These are phyloP conservation scores for Angophora floribunda DNA, from an alignment of 345 rosid species.

Conservation along the genomic window DNA sequence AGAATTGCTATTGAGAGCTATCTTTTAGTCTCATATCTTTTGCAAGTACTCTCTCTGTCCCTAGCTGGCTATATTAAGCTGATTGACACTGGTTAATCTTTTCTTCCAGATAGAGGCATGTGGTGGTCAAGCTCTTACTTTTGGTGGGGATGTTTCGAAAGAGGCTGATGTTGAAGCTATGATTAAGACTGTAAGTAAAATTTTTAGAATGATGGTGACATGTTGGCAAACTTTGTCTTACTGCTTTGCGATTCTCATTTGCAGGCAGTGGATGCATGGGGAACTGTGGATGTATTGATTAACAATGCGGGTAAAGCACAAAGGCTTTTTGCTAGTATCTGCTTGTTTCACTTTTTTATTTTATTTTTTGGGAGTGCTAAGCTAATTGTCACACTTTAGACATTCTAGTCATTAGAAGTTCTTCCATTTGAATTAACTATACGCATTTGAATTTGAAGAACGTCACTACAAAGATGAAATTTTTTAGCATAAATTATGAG, in stretches of 20 bases:
- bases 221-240: neutral
- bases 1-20: neutral
- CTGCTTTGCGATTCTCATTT: neutral
- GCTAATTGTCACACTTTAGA: neutral
- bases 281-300: conserved; percentile 83
- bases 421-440: neutral
- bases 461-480: neutral
- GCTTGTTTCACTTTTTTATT: neutral
- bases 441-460: neutral
- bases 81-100: neutral
- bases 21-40: neutral
- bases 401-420: neutral
- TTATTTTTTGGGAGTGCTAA: neutral
- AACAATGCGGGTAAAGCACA: conserved; percentile 80
- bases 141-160: conserved; percentile 96
- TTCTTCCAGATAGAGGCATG: conserved; percentile 58
- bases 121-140: conserved; percentile 89
- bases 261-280: conserved; percentile 95
- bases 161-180: conserved; percentile 85
- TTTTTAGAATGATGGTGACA: neutral
- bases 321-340: neutral
- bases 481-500: neutral
- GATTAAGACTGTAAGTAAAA: conserved; percentile 74
- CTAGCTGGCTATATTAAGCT: neutral
- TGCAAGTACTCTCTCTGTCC: neutral